Evolutionary conservation across 164 flowering plant genomes (phyloP).

Genomic region (Akebia trifoliata): DNA sequence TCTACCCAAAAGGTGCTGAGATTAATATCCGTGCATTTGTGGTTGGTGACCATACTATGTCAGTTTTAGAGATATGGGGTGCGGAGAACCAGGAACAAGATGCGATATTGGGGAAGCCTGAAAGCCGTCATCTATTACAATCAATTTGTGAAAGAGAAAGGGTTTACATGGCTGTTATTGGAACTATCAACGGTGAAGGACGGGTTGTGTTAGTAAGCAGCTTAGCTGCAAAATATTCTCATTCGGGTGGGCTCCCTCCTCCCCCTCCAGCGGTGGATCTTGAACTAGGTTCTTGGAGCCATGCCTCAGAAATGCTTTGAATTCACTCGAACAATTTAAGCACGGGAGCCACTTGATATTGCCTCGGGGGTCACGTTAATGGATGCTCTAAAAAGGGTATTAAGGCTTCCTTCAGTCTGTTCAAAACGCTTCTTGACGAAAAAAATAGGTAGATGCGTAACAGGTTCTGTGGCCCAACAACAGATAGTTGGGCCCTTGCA

Average conservation of each 20-base stretch:
- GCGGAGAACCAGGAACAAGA: conserved; percentile 98
- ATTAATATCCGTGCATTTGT: conserved; percentile 83
- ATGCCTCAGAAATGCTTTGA: conserved; percentile 92
- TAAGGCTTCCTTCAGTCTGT: conserved; percentile 83
- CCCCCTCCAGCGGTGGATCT: conserved; percentile 90
- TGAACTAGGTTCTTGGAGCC: conserved; percentile 89
- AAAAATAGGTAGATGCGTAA: conserved; percentile 93
- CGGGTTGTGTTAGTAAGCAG: conserved; percentile 67
- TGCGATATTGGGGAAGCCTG: conserved; percentile 85
- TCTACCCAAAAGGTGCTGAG: conserved; percentile 85
- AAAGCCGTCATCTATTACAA: conserved; percentile 52
- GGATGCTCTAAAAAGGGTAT: conserved; percentile 76
- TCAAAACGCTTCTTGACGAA: conserved; percentile 91
- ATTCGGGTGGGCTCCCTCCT: conserved; percentile 50
- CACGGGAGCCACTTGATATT: conserved; percentile 70
- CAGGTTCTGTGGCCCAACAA: conserved; percentile 97
- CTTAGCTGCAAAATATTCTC: conserved; percentile 36
- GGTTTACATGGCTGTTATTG: conserved; percentile 90
- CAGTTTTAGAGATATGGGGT: conserved; percentile 95
- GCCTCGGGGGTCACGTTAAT: conserved; percentile 74
- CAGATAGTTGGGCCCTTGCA: conserved; percentile 95
- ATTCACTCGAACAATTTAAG: conserved; percentile 40
- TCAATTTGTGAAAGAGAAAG: conserved; percentile 87
- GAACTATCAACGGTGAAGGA: conserved; percentile 77
- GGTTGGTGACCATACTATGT: conserved; percentile 94